phyloP scores from a whole-genome alignment of 176 grass and related monocot species.

The Triticum urartu region DNA sequence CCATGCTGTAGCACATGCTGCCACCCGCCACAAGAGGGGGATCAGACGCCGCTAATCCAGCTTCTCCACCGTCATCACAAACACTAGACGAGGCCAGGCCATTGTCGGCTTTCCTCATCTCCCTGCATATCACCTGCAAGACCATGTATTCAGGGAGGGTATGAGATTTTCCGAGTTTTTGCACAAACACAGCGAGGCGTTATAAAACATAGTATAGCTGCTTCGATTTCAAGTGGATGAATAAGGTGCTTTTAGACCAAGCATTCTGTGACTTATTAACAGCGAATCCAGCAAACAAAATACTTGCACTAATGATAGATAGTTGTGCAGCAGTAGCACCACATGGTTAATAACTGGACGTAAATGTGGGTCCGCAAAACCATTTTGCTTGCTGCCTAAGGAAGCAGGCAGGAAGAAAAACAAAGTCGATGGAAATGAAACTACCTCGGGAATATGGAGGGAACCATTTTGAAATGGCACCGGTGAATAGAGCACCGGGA shows the following conservation, averaged over 20 bases:
- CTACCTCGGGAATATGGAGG: slow-evolving; percentile 70
- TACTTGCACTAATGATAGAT: neutral
- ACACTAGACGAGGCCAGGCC: slow-evolving; percentile 26
- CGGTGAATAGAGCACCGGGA: slow-evolving; percentile 76
- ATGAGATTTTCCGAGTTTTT: too few species aligned
- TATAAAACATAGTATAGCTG: neutral
- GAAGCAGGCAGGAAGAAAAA: neutral
- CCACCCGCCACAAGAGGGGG: slow-evolving; percentile 2
- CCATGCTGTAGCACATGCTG: slow-evolving; percentile 73
- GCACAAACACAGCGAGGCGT: too few species aligned
- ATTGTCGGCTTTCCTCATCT: slow-evolving; percentile 78
- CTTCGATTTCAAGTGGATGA: neutral
- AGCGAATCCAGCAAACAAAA: neutral
- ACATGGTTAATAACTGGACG: neutral
- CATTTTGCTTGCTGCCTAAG: neutral
- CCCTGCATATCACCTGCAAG: slow-evolving; percentile 78
- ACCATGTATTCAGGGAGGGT: neutral
- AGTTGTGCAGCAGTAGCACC: neutral
- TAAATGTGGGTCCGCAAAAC: neutral
- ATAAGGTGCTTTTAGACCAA: neutral
- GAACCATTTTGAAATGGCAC: slow-evolving; percentile 74
- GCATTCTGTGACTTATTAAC: neutral
- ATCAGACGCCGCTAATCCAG: neutral
- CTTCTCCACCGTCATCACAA: slow-evolving; percentile 35
- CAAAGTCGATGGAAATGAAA: slow-evolving; percentile 3